A percentile compares a stretch with the other conserved stretches of the same genome.
These are phyloP conservation scores for Penicillium sp. DNA, from an alignment of 2,329 filamentous ascomycete species.

Conservation along the genomic window DNA sequence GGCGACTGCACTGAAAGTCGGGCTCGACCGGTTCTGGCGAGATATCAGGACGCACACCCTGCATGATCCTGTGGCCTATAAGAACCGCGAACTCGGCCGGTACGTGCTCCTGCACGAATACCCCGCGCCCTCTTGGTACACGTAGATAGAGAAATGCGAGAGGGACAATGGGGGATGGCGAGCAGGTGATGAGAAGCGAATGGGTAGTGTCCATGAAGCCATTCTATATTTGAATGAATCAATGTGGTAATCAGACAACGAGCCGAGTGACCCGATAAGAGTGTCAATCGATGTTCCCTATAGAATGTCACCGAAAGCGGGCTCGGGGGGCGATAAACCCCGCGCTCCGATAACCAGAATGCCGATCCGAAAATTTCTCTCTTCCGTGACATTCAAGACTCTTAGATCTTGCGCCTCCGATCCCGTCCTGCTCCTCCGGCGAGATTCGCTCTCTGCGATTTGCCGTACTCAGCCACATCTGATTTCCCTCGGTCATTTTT, in stretches of 20 bases:
- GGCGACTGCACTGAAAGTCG: constrained; percentile 57
- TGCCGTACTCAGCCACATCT: neutral
- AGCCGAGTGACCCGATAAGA: too few species aligned
- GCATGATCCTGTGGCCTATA: constrained; percentile 66
- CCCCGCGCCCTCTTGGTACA: constrained; percentile 62
- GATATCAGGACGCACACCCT: constrained; percentile 64
- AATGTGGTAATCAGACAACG: too few species aligned
- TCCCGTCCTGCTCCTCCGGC: too few species aligned
- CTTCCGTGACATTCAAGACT: too few species aligned
- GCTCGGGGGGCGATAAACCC: constrained; percentile 5
- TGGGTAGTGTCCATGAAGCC: too few species aligned
- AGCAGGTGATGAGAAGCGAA: too few species aligned
- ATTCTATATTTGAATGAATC: too few species aligned
- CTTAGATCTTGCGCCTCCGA: too few species aligned
- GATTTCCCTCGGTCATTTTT: constrained; percentile 1
- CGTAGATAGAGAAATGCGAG: constrained; percentile 31
- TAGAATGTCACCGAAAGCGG: neutral
- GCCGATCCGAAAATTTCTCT: constrained; percentile 14
- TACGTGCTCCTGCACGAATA: constrained; percentile 57
- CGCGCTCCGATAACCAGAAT: constrained; percentile 11
- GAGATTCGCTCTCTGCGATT: neutral
- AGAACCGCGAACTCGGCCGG: constrained; percentile 61
- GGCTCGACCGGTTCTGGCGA: constrained; percentile 64
- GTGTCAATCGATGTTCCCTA: neutral
- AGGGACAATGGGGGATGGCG: too few species aligned